These are phyloP conservation scores for Kuraishia capsulata DNA, from an alignment of 805 yeast species.

Conservation along the genomic window DNA sequence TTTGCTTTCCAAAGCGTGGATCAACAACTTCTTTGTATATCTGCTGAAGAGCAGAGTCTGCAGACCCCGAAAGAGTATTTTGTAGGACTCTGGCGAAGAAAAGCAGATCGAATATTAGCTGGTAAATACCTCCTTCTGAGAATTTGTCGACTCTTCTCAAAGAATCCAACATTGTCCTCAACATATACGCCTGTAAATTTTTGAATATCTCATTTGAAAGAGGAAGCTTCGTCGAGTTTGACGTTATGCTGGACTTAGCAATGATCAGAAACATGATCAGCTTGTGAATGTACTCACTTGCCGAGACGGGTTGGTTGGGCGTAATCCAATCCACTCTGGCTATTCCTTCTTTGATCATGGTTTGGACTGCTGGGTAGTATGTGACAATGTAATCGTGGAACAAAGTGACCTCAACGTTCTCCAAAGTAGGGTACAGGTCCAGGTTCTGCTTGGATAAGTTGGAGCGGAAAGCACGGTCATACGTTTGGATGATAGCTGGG, in stretches of 20 bases:
- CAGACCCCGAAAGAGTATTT: background rate
- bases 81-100: slow-evolving; percentile 1
- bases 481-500: slow-evolving; percentile 37
- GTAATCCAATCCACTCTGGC: slow-evolving; percentile 33
- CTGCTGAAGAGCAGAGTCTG: background rate
- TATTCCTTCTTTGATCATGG: slow-evolving; percentile 30
- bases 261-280: slow-evolving; percentile 36
- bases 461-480: slow-evolving; percentile 41
- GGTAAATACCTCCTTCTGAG: slow-evolving; percentile 1
- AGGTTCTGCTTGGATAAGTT: slow-evolving; percentile 30
- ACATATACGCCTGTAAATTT: slow-evolving; percentile 1
- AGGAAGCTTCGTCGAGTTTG: background rate
- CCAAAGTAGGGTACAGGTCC: slow-evolving; percentile 34
- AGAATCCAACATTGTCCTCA: slow-evolving; percentile 1
- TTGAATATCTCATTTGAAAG: slow-evolving; percentile 1
- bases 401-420: slow-evolving; percentile 40
- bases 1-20: background rate
- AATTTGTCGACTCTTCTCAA: slow-evolving; percentile 1
- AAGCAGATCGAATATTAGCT: slow-evolving; percentile 1
- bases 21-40: background rate
- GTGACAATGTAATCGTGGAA: slow-evolving; percentile 44
- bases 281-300: slow-evolving; percentile 39
- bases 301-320: slow-evolving; percentile 20
- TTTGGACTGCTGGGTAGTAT: slow-evolving; percentile 31
- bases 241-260: slow-evolving; percentile 13